Evolutionary conservation across 306 rosid genomes (phyloP).

Genomic region (Cotoneaster glaucophyllus): DNA sequence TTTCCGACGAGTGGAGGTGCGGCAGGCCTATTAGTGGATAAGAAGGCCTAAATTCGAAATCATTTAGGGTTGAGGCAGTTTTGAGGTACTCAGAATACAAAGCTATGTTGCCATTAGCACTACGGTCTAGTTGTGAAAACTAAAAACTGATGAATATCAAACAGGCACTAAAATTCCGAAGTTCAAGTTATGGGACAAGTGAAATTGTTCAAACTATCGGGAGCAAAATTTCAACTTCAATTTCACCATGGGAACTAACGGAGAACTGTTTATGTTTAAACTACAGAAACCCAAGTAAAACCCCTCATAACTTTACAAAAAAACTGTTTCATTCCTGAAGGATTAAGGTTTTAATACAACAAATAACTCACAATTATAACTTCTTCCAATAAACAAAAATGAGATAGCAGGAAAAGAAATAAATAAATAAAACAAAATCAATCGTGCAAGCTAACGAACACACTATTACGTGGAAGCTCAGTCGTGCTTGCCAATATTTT

Average conservation of each 20-base stretch:
- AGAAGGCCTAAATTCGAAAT: too few relatives aligned
- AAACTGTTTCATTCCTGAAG: neutral
- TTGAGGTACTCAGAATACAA: too few relatives aligned
- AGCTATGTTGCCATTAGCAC: too few relatives aligned
- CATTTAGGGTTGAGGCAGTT: too few relatives aligned
- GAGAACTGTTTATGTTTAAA: too few relatives aligned
- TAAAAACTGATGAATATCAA: too few relatives aligned
- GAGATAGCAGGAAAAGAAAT: neutral
- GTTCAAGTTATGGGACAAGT: neutral
- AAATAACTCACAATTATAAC: neutral
- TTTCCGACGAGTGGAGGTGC: too few relatives aligned
- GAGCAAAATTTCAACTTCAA: neutral
- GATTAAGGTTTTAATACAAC: neutral
- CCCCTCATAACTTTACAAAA: neutral
- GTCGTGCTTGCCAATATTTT: slow-evolving; percentile 12
- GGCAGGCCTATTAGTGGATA: too few relatives aligned
- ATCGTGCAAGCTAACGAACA: neutral
- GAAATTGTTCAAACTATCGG: neutral
- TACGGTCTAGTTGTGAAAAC: too few relatives aligned
- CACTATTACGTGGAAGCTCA: neutral
- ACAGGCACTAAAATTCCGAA: too few relatives aligned
- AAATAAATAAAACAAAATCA: neutral
- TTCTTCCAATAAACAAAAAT: neutral
- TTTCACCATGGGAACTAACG: neutral
- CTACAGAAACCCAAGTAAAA: neutral